Base-by-base conservation (phyloP, 805 yeast genomes). In the Saccharomycopsis javanensis region DNA sequence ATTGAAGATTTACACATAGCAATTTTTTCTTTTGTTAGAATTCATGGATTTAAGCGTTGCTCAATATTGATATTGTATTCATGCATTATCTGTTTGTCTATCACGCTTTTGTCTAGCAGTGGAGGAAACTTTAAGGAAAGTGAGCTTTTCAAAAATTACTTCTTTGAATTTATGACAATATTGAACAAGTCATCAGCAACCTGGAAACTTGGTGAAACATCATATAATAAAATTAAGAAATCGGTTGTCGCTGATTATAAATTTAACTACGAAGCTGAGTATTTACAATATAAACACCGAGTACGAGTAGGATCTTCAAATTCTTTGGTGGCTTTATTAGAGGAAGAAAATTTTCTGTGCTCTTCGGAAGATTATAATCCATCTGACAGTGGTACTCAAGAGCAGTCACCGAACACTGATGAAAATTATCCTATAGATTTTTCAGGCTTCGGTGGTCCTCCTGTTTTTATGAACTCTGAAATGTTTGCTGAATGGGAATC, bases 381-480 rank as follows among this genome's bases (percentile, higher is more conserved):
- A 42, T 42, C 48, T 28, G 35, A 30, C 5, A 15, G n/a, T 48
- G 25, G 8, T 28, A 37, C 35, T 20, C 48, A 52, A 37, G 48
- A 52, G 50, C 25, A 23, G 18, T 33, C 42, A 13, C 55, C 42
- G 16, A 42, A 18, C 20, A 11, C 15, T 18, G 50, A 52, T 34
- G 55, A 52, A 16, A 38, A 28, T 5, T 34, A 52, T 52, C 55
- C 55, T 5, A 25, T 42, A 23, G 48, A 25, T n/a, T 42, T 42
- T 23, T 18, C 48, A 42, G 28, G 48, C 71, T 73, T 77, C 60
- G 80, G 81, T 3, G 80, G 81, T 2, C 81, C 80, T 0, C 80
- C 80, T 5, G 73, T 77, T 16, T 72, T 77, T 56, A 76, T 77
- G 80, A 76, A 79, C 1, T 74, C 79, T 1, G 79, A 75, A 56